Base-by-base conservation (phyloP, 2,329 filamentous ascomycete species). In the Pseudogymnoascus sp. region DNA sequence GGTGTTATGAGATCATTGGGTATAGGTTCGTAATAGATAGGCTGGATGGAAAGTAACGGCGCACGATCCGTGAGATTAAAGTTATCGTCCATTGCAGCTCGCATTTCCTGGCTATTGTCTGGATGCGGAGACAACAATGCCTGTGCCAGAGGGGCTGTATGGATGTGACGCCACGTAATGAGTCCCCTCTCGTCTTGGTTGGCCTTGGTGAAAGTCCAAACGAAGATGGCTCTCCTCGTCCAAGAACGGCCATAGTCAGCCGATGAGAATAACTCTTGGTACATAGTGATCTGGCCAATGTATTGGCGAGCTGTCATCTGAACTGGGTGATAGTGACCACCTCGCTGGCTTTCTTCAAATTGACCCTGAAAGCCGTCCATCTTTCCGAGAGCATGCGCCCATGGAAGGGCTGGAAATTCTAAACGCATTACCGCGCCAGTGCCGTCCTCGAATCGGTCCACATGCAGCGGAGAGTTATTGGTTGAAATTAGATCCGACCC, bases 191-290 rank as follows among this genome's bases (percentile, higher is more conserved):
- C 81, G 64, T 80, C 81, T 31, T 79, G 76, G 28, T 77, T 76
- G 50, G 77, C 75, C 67, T 78, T 83, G 74, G 73, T 79, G 72
- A 88, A 88, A 2, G 84, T 84, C 85, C 85, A 88, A 38, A 88
- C 78, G 62, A 88, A 78, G 63, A 87, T 81, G 35, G 78, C 81
- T 60, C 84, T 82, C n/a, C 84, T 81, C 8, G 77, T 80, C 82
- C 84, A 87, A 4, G 68, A 68, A 76, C 60, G 56, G 38, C 68
- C 75, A 63, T 78, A 77, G 5, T 79, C 79, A 3, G 82, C 73
- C 11, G 77, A 75, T 3, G 83, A 87, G 79, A 82, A 86, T 37
- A 88, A 78, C 75, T 88, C 85, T 72, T 88, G 85, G 72, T 86
- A 84, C 85, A 88, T 88, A 71, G 83, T 83, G 53, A 87, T 84